These are phyloP conservation scores for Sextonia rubra DNA, from an alignment of 164 flowering plant species.

Conservation along the genomic window DNA sequence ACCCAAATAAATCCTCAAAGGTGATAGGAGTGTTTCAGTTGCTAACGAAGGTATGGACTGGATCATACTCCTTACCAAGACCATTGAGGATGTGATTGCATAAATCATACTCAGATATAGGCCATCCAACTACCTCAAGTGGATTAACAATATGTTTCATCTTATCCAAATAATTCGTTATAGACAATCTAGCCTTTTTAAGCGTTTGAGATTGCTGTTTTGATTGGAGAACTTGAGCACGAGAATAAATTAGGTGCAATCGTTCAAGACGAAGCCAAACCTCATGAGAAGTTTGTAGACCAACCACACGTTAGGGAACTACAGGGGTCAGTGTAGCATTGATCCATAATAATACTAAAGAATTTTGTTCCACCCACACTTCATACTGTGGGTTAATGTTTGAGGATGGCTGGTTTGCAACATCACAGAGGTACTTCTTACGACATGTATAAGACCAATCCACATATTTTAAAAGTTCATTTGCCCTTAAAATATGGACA, in stretches of 20 bases:
- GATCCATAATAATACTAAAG: too few relatives aligned
- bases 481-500: not conserved
- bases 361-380: not conserved
- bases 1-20: not conserved
- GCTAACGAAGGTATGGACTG: not conserved
- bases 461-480: not conserved
- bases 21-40: not conserved
- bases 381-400: not conserved
- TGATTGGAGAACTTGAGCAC: not conserved
- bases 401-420: not conserved
- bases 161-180: not conserved
- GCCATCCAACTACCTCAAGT: not conserved
- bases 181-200: not conserved
- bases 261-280: not conserved
- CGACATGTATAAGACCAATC: not conserved
- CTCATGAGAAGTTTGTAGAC: not conserved
- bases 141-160: not conserved
- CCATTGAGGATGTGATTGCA: too few relatives aligned
- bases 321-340: not conserved
- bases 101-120: too few relatives aligned
- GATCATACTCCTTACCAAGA: not conserved
- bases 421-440: not conserved
- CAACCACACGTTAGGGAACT: not conserved
- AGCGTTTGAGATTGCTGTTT: not conserved
- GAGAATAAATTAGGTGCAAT: not conserved